Evolutionary conservation across 768 basidiomycete genomes (phyloP), one percentile per base, ranked within the genome.

Genomic region (Boletus insuetus): DNA sequence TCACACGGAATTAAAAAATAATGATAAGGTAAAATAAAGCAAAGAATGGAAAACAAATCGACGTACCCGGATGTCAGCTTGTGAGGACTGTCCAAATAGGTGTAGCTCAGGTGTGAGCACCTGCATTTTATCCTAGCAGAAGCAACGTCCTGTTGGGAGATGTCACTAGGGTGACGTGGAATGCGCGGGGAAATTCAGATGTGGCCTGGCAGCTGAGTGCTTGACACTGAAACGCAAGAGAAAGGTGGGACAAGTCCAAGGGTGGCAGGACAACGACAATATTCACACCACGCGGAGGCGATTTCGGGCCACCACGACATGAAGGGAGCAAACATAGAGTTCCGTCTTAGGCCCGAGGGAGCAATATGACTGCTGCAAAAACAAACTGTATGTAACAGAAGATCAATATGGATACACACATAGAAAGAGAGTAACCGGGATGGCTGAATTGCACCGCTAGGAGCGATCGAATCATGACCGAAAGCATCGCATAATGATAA

Each of bases 321-420:
- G 63, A 62, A 63, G 54, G 57, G 63, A 69, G 45, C 44, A 65
- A 54, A 58, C 44, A 50, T 58, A 63, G 64, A 59, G 62, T 46
- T 58, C 70, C 70, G 69, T 64, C 61, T 62, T 72, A 66, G 66
- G 58, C 57, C 70, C 69, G 64, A 66, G 61, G 56, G 54, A 49
- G 64, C 42, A 58, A 55, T 57, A 53, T 48, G 44, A 49, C 46
- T 56, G 52, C 56, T 65, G 56, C 29, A 53, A 61, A 59, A 56
- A 51, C 51, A 55, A 24, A 47, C 46, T 56, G 62, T 68, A 72
- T 70, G 68, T 70, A 72, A 70, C 54, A 62, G 68, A 71, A 70
- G 69, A 55, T 46, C 53, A 45, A 58, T 50, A 53, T 51, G 49
- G 51, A 22, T 51, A 51, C 66, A 52, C 45, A 60, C 26, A 64